phyloP scores from a whole-genome alignment of 208 protist genomes.

The Wallacemonas sp. region DNA sequence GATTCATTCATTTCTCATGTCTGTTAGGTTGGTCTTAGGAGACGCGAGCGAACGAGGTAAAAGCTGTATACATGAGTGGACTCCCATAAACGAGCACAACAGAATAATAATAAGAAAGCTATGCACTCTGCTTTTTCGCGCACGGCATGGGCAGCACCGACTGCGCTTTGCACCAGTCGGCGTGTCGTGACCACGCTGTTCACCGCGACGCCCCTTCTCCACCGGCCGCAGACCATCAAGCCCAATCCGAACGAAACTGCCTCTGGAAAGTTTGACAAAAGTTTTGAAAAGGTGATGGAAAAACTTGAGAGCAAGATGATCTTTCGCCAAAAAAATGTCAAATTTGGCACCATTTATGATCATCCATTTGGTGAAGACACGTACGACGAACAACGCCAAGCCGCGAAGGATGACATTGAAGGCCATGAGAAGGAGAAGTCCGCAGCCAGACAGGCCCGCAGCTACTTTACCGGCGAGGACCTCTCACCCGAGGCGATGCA shows the following conservation, averaged over 20 bases:
- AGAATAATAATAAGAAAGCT: too few relatives aligned
- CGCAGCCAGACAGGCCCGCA: conserved; percentile 56
- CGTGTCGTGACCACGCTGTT: conserved; percentile 8
- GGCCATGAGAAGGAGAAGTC: conserved; percentile 54
- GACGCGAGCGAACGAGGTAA: too few relatives aligned
- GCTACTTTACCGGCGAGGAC: conserved; percentile 70
- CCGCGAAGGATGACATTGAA: conserved; percentile 66
- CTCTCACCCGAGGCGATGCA: conserved; percentile 53
- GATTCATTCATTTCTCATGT: too few relatives aligned
- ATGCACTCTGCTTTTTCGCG: neutral
- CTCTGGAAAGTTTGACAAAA: conserved; percentile 73
- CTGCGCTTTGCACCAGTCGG: neutral
- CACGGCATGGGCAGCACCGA: neutral
- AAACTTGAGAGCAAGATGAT: conserved; percentile 60
- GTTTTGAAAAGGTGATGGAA: conserved; percentile 80
- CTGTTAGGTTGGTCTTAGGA: too few relatives aligned
- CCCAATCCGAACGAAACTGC: conserved; percentile 69
- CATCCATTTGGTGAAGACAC: conserved; percentile 59
- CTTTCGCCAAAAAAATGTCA: conserved; percentile 56
- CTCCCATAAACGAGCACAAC: too few relatives aligned
- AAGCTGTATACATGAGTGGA: too few relatives aligned
- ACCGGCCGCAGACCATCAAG: conserved; percentile 71
- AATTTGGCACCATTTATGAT: conserved; percentile 65
- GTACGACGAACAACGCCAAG: conserved; percentile 44
- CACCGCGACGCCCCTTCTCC: conserved; percentile 26